Evolutionary conservation across 371 early-diverging fungal genomes (phyloP), one percentile per base, ranked within the genome.

Genomic region (Umbelopsis sp.): DNA sequence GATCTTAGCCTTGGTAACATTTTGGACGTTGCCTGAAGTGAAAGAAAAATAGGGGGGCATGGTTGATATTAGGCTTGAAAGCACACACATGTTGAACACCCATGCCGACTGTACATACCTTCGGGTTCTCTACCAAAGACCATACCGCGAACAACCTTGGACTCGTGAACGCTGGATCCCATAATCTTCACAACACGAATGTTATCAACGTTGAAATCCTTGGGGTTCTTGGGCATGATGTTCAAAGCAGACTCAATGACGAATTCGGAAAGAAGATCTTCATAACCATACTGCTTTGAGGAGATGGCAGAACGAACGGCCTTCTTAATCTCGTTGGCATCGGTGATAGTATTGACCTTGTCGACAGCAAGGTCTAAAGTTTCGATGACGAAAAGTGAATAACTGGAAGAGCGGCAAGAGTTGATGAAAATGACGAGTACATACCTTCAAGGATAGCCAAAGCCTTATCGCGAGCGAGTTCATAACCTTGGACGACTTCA

Each of bases 101-200:
- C 29, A 29, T 29, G 1, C 1, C 41, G 7, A 41, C 41, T n/a
- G 5, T 22, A 22, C 50, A 53, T 76, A 79, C 94, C 94, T 80
- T 96, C 98, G 24, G 99, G 95, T 68, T 94, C 92, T 69, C 96
- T 92, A 24, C 97, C 96, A 80, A 99, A 96, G 44, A 99, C 98
- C 99, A 99, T 99, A 65, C 99, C 99, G 69, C 91, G 89, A 48
- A 99, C 92, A 45, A 98, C 95, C 65, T 87, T 82, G 65, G 97
- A 93, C 79, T 99, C 99, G 69, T 92, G 89, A 71, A 99, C 80
- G 66, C 89, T 88, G 44, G 97, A 97, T 74, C 97, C 98, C 81
- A 96, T 86, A 50, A 99, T 93, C 83, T 99, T 99, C 71, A 98
- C 99, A 62, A 98, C 96, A 48, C 99, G 95, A 50, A 98, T 87